Evolutionary conservation across 768 basidiomycete species (phyloP), one percentile per base, ranked within the genome.

Genomic region (Tylopilus felleus): DNA sequence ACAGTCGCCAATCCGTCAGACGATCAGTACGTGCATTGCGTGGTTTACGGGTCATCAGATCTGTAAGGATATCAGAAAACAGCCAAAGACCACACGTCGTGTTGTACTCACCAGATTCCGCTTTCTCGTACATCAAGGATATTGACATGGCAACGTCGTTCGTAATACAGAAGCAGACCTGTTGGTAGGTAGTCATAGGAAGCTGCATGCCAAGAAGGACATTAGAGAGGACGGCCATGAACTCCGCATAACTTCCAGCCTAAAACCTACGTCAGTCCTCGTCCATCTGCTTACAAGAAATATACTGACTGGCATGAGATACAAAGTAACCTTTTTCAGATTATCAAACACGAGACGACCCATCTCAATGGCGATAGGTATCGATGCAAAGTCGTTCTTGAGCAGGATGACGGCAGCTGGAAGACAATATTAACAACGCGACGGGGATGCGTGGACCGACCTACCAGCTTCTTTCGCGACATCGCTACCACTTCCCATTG

Each of bases 311-410:
- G 77, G 77, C 62, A 77, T 69, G 21, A 78, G 61, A 47, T 76
- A 75, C 16, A 75, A 49, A 4, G 75, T 74, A 19, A 77, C 67
- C 69, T 81, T 77, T 74, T 78, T 75, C 22, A 84, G 64, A 59
- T 84, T 84, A 58, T 82, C 80, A 53, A 84, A 84, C 1, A 81
- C 77, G 17, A 81, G 69, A 16, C 81, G 78, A 47, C 83, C 83
- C 65, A 82, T 77, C 62, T 81, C 74, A 53, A 84, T 80, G 5
- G 79, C 83, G 31, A 77, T 72, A 14, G 76, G 76, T 62, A 85
- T 83, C 0, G 81, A 80, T 13, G 77, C 72, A 61, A 85, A 80
- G 67, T 82, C 77, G 52, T 82, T 80, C 57, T 83, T 79, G 53
- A 81, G 74, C 25, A 84, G 64, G 21, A 83, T 74, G 42, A 83